A percentile compares a stretch with the other conserved stretches of the same genome.
phyloP scores from a whole-genome alignment of 1,284 basidiomycete species.

The Leccinum proliferum region DNA sequence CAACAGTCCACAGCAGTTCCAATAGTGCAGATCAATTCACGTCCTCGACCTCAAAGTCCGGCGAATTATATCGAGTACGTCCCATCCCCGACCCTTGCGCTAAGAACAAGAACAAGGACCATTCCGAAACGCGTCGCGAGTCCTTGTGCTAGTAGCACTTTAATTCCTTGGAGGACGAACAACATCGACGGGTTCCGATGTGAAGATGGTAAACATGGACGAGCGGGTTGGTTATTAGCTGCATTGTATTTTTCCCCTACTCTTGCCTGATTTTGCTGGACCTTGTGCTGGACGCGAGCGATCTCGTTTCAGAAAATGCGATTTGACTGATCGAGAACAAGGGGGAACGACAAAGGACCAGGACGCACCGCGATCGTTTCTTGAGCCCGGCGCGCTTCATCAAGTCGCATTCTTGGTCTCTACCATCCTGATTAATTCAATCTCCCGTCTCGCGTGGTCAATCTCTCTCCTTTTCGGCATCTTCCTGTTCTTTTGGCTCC shows the following conservation, averaged over 20 bases:
- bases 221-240: not conserved
- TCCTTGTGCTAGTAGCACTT: conserved; percentile 8
- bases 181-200: conserved; percentile 7
- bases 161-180: not conserved
- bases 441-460: too few relatives aligned
- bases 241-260: not conserved
- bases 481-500: too few relatives aligned
- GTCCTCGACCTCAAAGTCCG: not conserved
- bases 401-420: too few relatives aligned
- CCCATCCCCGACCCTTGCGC: not conserved
- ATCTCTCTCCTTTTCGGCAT: too few relatives aligned
- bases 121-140: not conserved
- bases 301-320: too few relatives aligned
- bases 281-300: too few relatives aligned
- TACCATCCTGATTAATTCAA: too few relatives aligned
- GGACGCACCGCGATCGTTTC: too few relatives aligned
- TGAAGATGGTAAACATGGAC: not conserved
- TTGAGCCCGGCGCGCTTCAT: too few relatives aligned
- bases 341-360: too few relatives aligned
- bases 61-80: not conserved
- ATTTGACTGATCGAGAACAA: too few relatives aligned
- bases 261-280: too few relatives aligned
- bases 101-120: not conserved
- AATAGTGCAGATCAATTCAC: not conserved
- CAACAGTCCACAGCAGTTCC: not conserved